These are phyloP conservation scores for Kwoniella mangroviensis DNA, from an alignment of 768 basidiomycete genomes.

Conservation along the genomic window DNA sequence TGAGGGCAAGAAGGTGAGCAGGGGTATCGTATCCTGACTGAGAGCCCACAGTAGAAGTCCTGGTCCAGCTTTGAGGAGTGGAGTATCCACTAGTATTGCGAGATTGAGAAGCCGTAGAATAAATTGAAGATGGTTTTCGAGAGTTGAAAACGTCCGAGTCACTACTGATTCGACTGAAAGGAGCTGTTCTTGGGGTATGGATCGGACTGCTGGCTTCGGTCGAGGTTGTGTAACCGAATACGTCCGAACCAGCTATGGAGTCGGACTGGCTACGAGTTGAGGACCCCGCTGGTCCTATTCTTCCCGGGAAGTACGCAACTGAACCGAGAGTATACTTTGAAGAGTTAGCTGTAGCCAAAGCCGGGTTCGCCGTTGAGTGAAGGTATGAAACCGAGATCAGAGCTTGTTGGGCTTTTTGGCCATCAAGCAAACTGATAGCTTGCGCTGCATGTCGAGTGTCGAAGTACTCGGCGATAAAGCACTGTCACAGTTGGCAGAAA, in stretches of 20 bases:
- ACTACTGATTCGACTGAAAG: constrained; percentile 14
- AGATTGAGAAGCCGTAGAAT: constrained; percentile 6
- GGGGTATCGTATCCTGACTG: constrained; percentile 12
- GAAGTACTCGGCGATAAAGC: constrained; percentile 44
- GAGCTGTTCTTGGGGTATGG: constrained; percentile 10
- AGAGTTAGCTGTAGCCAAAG: neutral
- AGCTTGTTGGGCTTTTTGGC: constrained; percentile 11
- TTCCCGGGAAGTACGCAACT: constrained; percentile 17
- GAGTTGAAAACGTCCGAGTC: constrained; percentile 17
- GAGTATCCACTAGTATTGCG: neutral
- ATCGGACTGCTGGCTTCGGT: constrained; percentile 11
- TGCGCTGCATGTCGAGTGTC: constrained; percentile 39
- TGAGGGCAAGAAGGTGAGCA: constrained; percentile 24
- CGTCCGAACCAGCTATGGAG: constrained; percentile 17
- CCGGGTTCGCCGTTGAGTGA: neutral
- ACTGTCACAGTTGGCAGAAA: constrained; percentile 15
- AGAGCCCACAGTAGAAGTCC: constrained; percentile 1
- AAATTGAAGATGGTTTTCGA: constrained; percentile 14
- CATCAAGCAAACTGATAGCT: constrained; percentile 34
- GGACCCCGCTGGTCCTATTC: neutral
- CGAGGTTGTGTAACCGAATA: constrained; percentile 13
- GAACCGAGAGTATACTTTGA: constrained; percentile 26
- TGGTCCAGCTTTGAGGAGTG: constrained; percentile 1
- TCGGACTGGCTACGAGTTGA: neutral
- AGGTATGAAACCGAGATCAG: constrained; percentile 20